Evolutionary conservation across 345 rosid genomes (phyloP).

Genomic region (Sisymbrium altissimum): DNA sequence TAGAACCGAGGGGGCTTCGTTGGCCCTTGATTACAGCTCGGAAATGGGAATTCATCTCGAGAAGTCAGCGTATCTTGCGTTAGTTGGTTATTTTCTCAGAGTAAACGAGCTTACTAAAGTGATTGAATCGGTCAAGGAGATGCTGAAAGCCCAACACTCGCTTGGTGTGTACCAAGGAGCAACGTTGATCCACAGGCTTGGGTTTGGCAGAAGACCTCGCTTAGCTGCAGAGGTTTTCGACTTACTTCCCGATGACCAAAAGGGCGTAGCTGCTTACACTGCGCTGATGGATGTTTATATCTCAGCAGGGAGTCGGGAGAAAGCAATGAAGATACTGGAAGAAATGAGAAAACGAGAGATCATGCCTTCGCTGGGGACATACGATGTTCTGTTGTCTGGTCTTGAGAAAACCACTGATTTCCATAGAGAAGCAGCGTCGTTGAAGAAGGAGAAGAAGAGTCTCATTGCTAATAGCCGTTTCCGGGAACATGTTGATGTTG

Average conservation of each 20-base stretch:
- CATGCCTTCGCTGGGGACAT: slow-evolving; percentile 64
- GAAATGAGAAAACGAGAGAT: slow-evolving; percentile 54
- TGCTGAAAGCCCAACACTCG: slow-evolving; percentile 54
- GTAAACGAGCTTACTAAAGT: slow-evolving; percentile 39
- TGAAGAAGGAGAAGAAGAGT: slow-evolving; percentile 61
- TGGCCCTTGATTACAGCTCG: slow-evolving; percentile 60
- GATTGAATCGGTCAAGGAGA: slow-evolving; percentile 46
- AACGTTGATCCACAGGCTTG: slow-evolving; percentile 60
- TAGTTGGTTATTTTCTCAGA: slow-evolving; percentile 57
- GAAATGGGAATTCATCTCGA: slow-evolving; percentile 47
- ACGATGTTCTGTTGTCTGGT: slow-evolving; percentile 59
- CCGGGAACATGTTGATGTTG: slow-evolving; percentile 27
- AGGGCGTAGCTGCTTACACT: slow-evolving; percentile 63
- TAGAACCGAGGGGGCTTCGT: slow-evolving; percentile 54
- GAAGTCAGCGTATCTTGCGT: slow-evolving; percentile 53
- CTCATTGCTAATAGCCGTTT: slow-evolving; percentile 35
- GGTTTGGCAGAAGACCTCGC: slow-evolving; percentile 67
- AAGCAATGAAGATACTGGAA: slow-evolving; percentile 56
- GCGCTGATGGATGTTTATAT: slow-evolving; percentile 66
- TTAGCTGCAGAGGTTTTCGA: slow-evolving; percentile 59
- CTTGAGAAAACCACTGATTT: slow-evolving; percentile 55
- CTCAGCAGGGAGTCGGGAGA: slow-evolving; percentile 69
- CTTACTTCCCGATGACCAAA: slow-evolving; percentile 56
- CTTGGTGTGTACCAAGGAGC: slow-evolving; percentile 60
- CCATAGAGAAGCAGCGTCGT: slow-evolving; percentile 41